Percentiles rank a stretch among this genome's conserved stretches.
Evolutionary conservation across 768 basidiomycete genomes (phyloP).

Genomic region (Scleroderma bovista): DNA sequence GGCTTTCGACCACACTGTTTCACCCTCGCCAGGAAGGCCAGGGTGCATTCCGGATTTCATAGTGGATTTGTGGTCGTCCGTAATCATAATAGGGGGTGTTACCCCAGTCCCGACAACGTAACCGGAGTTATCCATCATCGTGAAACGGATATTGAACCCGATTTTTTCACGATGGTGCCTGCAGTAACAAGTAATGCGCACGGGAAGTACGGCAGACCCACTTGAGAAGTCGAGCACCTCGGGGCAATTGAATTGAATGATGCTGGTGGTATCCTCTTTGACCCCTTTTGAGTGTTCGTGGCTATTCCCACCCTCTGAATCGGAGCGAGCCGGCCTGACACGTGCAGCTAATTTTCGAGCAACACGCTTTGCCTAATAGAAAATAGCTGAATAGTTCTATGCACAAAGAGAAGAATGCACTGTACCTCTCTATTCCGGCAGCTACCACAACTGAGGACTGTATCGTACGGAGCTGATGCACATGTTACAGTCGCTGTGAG

Average conservation of each 20-base stretch:
- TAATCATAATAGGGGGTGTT: slow-evolving; percentile 94
- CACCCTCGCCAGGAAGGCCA: slow-evolving; percentile 33
- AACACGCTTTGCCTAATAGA: slow-evolving; percentile 72
- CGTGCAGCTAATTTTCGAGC: slow-evolving; percentile 85
- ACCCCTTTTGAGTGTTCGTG: slow-evolving; percentile 37
- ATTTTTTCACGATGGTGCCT: slow-evolving; percentile 97
- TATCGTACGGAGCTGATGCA: slow-evolving; percentile 71
- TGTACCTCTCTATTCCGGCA: slow-evolving; percentile 83
- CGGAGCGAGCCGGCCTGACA: slow-evolving; percentile 70
- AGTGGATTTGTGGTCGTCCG: slow-evolving; percentile 95
- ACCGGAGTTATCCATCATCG: slow-evolving; percentile 75
- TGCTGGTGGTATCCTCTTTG: slow-evolving; percentile 69
- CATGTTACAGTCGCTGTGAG: slow-evolving; percentile 74
- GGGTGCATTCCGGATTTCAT: slow-evolving; percentile 24
- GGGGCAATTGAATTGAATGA: slow-evolving; percentile 94
- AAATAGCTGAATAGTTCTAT: slow-evolving; percentile 7
- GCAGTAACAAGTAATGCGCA: slow-evolving; percentile 97
- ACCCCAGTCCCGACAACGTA: slow-evolving; percentile 75
- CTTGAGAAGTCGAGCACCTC: slow-evolving; percentile 84
- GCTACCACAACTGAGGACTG: slow-evolving; percentile 78
- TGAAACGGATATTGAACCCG: slow-evolving; percentile 89
- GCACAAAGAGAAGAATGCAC: slow-evolving; percentile 3
- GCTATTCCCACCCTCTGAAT: slow-evolving; percentile 65
- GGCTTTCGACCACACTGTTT: slow-evolving; percentile 46
- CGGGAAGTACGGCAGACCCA: slow-evolving; percentile 85